Evolutionary conservation across 441 rosid genomes (phyloP).

Genomic region (Bruguiera hainesii): DNA sequence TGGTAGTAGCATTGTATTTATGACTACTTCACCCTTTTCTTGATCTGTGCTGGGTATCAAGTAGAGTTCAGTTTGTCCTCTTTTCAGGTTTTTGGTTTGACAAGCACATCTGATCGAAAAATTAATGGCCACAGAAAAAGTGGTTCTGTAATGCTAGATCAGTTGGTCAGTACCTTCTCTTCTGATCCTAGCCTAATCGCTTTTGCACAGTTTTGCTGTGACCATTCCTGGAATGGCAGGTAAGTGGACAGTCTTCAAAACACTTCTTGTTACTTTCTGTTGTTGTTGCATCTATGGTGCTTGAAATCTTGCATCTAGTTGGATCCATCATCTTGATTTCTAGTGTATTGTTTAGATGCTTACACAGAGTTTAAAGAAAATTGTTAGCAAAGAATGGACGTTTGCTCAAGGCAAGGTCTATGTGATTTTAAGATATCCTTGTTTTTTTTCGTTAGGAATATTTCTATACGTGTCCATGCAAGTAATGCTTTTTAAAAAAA

Average conservation of each 20-base stretch:
- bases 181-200: slow-evolving; percentile 97
- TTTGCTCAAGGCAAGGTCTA: too few species aligned
- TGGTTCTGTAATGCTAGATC: slow-evolving; percentile 70
- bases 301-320: neutral
- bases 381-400: too few species aligned
- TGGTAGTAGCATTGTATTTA: slow-evolving; percentile 24
- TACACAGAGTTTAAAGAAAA: too few species aligned
- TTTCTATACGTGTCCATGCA: too few species aligned
- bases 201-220: slow-evolving; percentile 87
- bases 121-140: slow-evolving; percentile 37
- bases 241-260: slow-evolving; percentile 19
- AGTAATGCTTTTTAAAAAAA: too few species aligned
- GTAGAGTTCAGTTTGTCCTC: slow-evolving; percentile 15
- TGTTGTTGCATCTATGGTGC: neutral
- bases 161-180: slow-evolving; percentile 91
- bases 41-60: slow-evolving; percentile 3
- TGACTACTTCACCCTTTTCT: slow-evolving; percentile 13
- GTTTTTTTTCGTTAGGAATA: too few species aligned
- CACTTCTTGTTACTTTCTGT: neutral
- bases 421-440: too few species aligned
- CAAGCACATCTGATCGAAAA: slow-evolving; percentile 38
- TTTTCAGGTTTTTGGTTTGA: slow-evolving; percentile 74
- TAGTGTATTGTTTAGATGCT: too few species aligned
- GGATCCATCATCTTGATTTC: neutral
- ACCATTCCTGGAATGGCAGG: slow-evolving; percentile 86